Base-by-base conservation (phyloP, 768 basidiomycete genomes). In the Russula ochroleuca region DNA sequence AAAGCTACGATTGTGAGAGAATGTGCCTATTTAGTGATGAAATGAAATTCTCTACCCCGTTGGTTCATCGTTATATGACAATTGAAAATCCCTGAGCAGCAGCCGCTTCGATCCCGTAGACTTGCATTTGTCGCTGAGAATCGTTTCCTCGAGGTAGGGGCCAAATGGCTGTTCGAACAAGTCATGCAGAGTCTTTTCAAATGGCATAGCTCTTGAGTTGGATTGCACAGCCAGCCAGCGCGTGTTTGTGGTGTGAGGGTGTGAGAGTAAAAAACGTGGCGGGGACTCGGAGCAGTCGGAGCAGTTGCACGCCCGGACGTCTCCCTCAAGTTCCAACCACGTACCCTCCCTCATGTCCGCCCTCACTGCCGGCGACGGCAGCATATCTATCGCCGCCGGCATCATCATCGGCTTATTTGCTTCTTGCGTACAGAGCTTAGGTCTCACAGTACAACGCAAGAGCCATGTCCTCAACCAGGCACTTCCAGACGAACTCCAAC, bases 381-480 rank as follows among this genome's bases (percentile, higher is more conserved):
- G 67, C 63, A 77, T 79, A 66, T 76, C 78, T 55, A 76, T 79
- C 56, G 75, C 75, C n/a, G 70, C 75, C 14, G 78, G 78, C 21
- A 79, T 79, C 63, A 71, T 71, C 52, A 77, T 86, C 58, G 93
- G 93, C 28, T 83, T 97, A 45, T 72, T 92, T 14, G 90, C 92
- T 17, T 91, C 88, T 6, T 91, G 90, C 71, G 79, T 95, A n/a
- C 94, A 96, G 75, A 91, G 89, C 23, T 78, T 94, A 11, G 94
- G 94, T 21, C 81, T 98, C 47, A 95, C 94, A 28, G 86, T 98
- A 60, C 94, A 96, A 73, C 86, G 94, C 64, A 94, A 95, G 78
- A 92, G 90, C 69, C 94, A 98, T 80, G 83, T 96, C 54, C 76
- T 87, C 55, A 91, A 95, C 71, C 89, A 92, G 69, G 74, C 77